phyloP scores from a whole-genome alignment of 1,139 yeast species.

The Insectozyma bohioensis region DNA sequence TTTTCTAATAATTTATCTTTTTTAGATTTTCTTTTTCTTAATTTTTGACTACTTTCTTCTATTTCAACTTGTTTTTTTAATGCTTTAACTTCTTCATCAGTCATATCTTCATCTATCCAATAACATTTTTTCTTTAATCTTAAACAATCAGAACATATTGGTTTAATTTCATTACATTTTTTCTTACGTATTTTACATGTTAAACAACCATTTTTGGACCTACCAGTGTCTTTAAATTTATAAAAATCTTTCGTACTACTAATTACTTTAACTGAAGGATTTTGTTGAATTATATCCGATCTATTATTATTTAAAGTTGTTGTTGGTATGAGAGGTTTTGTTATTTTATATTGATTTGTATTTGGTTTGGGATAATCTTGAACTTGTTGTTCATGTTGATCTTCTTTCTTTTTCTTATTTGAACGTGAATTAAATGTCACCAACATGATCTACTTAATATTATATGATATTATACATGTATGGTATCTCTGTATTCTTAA shows the following conservation, averaged over 20 bases:
- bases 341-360: not conserved
- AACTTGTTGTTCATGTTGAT: not conserved
- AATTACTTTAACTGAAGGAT: conserved; percentile 11
- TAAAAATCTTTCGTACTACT: conserved; percentile 14
- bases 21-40: conserved; percentile 31
- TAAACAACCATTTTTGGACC: conserved; percentile 62
- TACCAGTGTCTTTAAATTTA: conserved; percentile 16
- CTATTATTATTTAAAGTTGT: no score
- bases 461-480: no score
- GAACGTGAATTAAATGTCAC: conserved; percentile 18
- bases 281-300: no score
- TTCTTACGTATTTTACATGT: conserved; percentile 73
- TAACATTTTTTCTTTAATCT: conserved; percentile 54
- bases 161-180: conserved; percentile 66
- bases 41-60: conserved; percentile 33
- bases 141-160: conserved; percentile 59
- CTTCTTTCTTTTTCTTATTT: conserved; percentile 3
- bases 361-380: not conserved
- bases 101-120: conserved; percentile 36
- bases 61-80: conserved; percentile 27
- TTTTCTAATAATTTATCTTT: not conserved
- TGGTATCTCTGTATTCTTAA: no score
- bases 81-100: conserved; percentile 23
- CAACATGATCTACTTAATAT: conserved; percentile 13
- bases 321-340: not conserved